Base-by-base conservation (phyloP, 179 eudicot genomes). In the Silene noctiflora region DNA sequence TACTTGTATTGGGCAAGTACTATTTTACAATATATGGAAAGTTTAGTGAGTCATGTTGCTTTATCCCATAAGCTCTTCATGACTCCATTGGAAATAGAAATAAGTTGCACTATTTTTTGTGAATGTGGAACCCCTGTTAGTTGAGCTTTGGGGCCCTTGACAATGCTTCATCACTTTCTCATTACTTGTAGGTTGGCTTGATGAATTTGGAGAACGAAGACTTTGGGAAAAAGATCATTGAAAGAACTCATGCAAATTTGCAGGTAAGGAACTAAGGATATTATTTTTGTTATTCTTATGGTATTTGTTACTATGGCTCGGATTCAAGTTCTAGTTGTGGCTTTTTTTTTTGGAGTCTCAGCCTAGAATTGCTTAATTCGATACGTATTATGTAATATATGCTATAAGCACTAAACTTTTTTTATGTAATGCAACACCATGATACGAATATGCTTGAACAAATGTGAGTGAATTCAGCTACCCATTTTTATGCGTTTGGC, bases 191-290 rank as follows among this genome's bases (percentile, higher is more conserved):
- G 98, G 83, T 93, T 83, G 99, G 99, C 67, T 78, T 96, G 33
- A 22, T 96, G 85, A 96, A 94, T 85, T 82, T 96, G 83, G 99
- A 96, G 85, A 87, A 89, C 74, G 99, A 96, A 81, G 93, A 90
- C 29, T 89, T 93, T 74, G 94, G 84, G 42, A 85, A 71, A 77
- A 83, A 75, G 61, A 72, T 90, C 55, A 83, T 93, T 56, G 91
- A 90, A 73, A 87, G 74, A 14, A 86, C 91, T 59, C 91, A 78
- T 46, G 55, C 78, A 65, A 86, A 82, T 80, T 85, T 96, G 76
- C 99, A 91, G 97, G 98, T 91, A 81, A 60, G 78, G 46, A 39
- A 39, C 46, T 39, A 39, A 39, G 0, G 61, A 75, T 29, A 24
- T 31, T 22, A 58, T 31, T 19, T 25, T 75, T 53, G 53, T 46